Evolutionary conservation across 371 early-diverging fungal species (phyloP).

Genomic region (Sanchytrium tribonematis): DNA sequence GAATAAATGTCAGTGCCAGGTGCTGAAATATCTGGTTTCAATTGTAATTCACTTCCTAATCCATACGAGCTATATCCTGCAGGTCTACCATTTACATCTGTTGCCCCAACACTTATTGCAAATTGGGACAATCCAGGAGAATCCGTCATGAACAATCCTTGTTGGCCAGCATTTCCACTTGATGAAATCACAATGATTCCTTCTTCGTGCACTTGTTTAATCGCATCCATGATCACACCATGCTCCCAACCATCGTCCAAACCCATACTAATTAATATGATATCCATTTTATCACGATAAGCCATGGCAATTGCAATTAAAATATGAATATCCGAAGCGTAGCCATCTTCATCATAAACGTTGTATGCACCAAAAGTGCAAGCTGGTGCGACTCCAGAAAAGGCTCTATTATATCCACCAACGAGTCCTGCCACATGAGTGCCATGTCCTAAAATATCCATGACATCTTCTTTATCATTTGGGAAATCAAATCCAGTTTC

Average conservation of each 20-base stretch:
- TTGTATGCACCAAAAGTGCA: not conserved
- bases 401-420: not conserved
- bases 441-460: not conserved
- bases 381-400: not conserved
- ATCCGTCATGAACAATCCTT: not conserved
- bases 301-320: not conserved
- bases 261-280: not conserved
- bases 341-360: not conserved
- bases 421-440: not conserved
- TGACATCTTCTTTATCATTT: not conserved
- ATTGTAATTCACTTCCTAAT: not conserved
- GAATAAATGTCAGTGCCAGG: not conserved
- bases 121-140: not conserved
- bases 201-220: not conserved
- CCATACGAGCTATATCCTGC: not conserved
- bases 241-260: not conserved
- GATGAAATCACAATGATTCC: not conserved
- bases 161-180: not conserved
- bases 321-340: conserved; percentile 17
- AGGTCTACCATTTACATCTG: not conserved
- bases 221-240: not conserved
- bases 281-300: not conserved
- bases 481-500: not conserved
- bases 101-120: not conserved
- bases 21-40: not conserved